These are phyloP conservation scores for Cicer cuneatum DNA, from an alignment of 306 rosid genomes.

Conservation along the genomic window DNA sequence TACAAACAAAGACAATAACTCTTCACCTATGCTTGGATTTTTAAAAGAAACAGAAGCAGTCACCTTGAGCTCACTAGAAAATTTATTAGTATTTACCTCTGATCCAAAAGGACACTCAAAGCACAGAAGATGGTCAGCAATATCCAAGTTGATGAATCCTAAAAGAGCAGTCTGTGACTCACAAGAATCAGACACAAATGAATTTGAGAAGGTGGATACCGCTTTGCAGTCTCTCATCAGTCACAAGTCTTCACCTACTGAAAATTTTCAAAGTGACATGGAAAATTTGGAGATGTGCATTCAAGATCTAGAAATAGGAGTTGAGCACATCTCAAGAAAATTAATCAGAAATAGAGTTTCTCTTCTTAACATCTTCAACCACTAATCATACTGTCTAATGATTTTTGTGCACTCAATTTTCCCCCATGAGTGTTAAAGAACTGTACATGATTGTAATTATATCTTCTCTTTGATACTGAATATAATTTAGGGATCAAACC, in stretches of 20 bases:
- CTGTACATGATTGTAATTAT: slow-evolving; percentile 33
- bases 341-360: slow-evolving; percentile 47
- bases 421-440: slow-evolving; percentile 33
- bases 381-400: slow-evolving; percentile 13
- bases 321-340: slow-evolving; percentile 47
- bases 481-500: slow-evolving; percentile 38
- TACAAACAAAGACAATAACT: slow-evolving; percentile 1
- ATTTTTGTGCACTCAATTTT: slow-evolving; percentile 39
- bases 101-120: slow-evolving; percentile 31
- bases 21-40: slow-evolving; percentile 17
- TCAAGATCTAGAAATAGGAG: slow-evolving; percentile 45
- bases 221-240: slow-evolving; percentile 27
- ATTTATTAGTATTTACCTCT: slow-evolving; percentile 40
- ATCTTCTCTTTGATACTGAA: background rate
- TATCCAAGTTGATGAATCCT: slow-evolving; percentile 44
- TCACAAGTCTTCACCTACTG: slow-evolving; percentile 31
- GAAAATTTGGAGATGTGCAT: slow-evolving; percentile 47
- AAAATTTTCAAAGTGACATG: slow-evolving; percentile 34
- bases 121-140: slow-evolving; percentile 43
- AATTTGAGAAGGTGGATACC: slow-evolving; percentile 46
- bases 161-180: slow-evolving; percentile 40
- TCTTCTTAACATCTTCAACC: slow-evolving; percentile 48
- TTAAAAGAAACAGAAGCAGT: slow-evolving; percentile 42
- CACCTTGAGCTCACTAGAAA: slow-evolving; percentile 39
- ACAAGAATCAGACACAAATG: slow-evolving; percentile 20